phyloP scores from a whole-genome alignment of 768 basidiomycete species.

The Leccinum olivaceopallidum region DNA sequence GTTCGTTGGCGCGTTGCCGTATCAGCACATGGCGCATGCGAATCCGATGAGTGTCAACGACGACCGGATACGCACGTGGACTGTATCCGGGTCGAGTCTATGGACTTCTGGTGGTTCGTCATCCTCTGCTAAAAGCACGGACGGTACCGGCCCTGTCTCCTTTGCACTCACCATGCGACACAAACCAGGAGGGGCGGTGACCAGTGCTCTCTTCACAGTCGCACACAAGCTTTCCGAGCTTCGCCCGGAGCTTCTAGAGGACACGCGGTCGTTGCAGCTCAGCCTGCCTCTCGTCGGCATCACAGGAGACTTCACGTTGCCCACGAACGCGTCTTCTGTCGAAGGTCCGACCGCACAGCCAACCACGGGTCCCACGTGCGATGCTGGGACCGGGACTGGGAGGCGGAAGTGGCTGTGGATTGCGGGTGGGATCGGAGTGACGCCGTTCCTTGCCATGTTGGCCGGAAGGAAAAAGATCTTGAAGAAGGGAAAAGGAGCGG shows the following conservation, averaged over 20 bases:
- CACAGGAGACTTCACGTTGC: conserved; percentile 51
- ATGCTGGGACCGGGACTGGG: neutral
- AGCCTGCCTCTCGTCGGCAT: conserved; percentile 50
- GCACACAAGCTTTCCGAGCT: conserved; percentile 41
- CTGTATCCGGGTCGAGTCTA: conserved; percentile 41
- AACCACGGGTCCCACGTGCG: neutral
- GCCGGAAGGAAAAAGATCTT: conserved; percentile 4
- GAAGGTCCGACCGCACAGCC: neutral
- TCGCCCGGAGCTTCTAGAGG: conserved; percentile 42
- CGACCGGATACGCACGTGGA: conserved; percentile 68
- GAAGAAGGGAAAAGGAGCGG: neutral
- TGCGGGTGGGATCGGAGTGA: conserved; percentile 66
- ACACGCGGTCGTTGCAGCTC: conserved; percentile 41
- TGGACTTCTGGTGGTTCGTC: conserved; percentile 11
- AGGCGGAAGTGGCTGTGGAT: conserved; percentile 47
- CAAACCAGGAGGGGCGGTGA: conserved; percentile 55
- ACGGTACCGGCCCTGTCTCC: conserved; percentile 1
- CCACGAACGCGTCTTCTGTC: neutral
- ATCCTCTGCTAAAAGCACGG: neutral
- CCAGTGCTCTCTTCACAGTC: conserved; percentile 53
- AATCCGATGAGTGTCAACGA: conserved; percentile 57
- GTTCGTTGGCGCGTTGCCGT: conserved; percentile 47
- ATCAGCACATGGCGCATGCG: conserved; percentile 55
- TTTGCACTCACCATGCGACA: conserved; percentile 57
- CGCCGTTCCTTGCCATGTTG: conserved; percentile 65